Conservation (phyloP, 164 flowering plant species). For the Euptelea pleiosperma region DNA sequence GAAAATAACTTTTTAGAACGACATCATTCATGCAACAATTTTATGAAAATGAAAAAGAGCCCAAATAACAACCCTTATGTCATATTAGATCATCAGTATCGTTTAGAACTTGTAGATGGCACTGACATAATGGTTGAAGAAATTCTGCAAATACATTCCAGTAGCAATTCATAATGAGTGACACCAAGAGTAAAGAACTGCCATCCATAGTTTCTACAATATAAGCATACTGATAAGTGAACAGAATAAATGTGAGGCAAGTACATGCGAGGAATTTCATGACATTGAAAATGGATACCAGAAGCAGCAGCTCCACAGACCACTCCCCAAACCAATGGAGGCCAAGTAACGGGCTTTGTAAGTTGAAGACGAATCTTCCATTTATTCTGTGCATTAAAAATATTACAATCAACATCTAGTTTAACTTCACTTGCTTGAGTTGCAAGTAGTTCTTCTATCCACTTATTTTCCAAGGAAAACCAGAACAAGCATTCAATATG, state of each 20-base stretch:
- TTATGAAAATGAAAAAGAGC: too few relatives aligned
- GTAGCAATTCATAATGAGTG: too few relatives aligned
- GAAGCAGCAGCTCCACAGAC: constrained; percentile 99
- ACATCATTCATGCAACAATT: too few relatives aligned
- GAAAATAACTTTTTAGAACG: too few relatives aligned
- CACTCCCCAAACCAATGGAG: constrained; percentile 96
- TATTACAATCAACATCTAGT: constrained; percentile 4
- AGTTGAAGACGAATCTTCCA: constrained; percentile 98
- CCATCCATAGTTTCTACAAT: too few relatives aligned
- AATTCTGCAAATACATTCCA: too few relatives aligned
- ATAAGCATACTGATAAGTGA: neutral
- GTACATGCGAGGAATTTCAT: neutral
- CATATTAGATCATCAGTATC: too few relatives aligned
- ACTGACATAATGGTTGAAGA: too few relatives aligned
- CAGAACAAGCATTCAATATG: neutral
- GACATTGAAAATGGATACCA: too few relatives aligned
- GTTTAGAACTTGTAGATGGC: too few relatives aligned
- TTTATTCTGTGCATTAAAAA: constrained; percentile 49
- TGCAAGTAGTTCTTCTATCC: neutral
- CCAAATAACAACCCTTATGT: too few relatives aligned
- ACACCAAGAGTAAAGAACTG: too few relatives aligned
- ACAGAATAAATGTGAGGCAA: neutral
- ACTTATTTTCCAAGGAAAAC: neutral
- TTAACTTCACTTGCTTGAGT: constrained; percentile 3
- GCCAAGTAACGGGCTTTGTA: constrained; percentile 97